phyloP scores from a whole-genome alignment of 768 basidiomycete species.

The Pleurotus tuoliensis region DNA sequence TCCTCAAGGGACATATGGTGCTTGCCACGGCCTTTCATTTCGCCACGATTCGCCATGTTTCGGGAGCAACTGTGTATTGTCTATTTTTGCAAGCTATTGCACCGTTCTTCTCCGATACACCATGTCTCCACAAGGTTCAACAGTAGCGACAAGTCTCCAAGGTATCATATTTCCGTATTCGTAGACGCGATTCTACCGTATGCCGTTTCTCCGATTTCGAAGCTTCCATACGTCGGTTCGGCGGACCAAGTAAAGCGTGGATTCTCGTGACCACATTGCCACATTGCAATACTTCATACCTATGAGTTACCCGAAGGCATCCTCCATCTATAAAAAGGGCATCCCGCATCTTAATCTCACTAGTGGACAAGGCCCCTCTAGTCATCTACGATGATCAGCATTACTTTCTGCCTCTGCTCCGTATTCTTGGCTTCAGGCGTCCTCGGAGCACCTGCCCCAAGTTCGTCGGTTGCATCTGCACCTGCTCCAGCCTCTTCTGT shows the following conservation, averaged over 20 bases:
- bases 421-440: slow-evolving; percentile 27
- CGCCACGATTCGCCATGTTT: not conserved
- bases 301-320: not conserved
- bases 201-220: not conserved
- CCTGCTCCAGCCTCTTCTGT: slow-evolving; percentile 11
- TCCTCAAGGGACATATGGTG: not conserved
- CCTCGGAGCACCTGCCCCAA: slow-evolving; percentile 22
- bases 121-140: not conserved
- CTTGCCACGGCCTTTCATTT: not conserved
- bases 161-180: not conserved
- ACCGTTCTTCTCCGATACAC: not conserved
- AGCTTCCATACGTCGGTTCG: not conserved
- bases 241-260: not conserved
- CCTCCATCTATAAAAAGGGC: slow-evolving; percentile 10
- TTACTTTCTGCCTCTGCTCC: slow-evolving; percentile 29
- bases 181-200: not conserved
- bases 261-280: not conserved
- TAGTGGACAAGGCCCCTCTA: slow-evolving; percentile 3
- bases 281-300: too few relatives aligned
- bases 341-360: not conserved
- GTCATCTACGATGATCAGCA: slow-evolving; percentile 29
- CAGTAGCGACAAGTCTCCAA: not conserved
- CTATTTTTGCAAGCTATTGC: not conserved
- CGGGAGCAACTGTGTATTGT: not conserved
- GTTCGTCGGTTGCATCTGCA: slow-evolving; percentile 14